These are phyloP conservation scores for Quercus phellos DNA, from an alignment of 331 rosid species.

Conservation along the genomic window DNA sequence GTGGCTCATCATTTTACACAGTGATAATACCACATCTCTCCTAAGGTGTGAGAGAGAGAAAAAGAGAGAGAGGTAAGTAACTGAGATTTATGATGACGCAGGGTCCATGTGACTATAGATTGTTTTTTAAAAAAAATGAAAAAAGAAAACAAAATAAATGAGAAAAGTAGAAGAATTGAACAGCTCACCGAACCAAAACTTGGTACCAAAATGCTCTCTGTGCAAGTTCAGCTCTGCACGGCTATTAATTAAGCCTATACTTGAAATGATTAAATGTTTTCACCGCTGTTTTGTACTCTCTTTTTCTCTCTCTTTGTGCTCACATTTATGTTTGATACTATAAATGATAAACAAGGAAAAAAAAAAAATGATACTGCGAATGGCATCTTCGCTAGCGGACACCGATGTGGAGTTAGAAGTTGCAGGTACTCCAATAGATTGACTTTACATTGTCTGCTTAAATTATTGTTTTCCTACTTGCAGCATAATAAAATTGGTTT, in stretches of 20 bases:
- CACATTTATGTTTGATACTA: neutral
- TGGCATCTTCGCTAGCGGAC: constrained; percentile 52
- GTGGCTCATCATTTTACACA: constrained; percentile 38
- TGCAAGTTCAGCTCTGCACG: neutral
- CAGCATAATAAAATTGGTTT: too few relatives aligned
- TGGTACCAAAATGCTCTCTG: constrained; percentile 35
- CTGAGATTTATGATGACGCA: constrained; percentile 40
- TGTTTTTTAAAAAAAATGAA: neutral
- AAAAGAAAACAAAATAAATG: neutral
- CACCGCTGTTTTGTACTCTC: neutral
- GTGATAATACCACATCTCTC: constrained; percentile 40
- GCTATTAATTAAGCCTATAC: constrained; percentile 23
- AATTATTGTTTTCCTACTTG: constrained; percentile 13
- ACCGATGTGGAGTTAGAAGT: constrained; percentile 27
- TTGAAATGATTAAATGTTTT: constrained; percentile 29
- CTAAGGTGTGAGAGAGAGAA: neutral
- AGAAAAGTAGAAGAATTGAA: constrained; percentile 7
- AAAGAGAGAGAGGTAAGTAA: neutral
- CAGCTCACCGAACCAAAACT: constrained; percentile 39
- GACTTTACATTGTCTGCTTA: constrained; percentile 33
- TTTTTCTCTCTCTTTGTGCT: constrained; percentile 8
- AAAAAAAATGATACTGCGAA: neutral
- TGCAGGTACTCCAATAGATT: constrained; percentile 18
- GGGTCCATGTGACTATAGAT: constrained; percentile 39
- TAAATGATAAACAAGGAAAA: neutral